phyloP scores from a whole-genome alignment of 148 eudicot genomes.

The Chenopodium suecicum region DNA sequence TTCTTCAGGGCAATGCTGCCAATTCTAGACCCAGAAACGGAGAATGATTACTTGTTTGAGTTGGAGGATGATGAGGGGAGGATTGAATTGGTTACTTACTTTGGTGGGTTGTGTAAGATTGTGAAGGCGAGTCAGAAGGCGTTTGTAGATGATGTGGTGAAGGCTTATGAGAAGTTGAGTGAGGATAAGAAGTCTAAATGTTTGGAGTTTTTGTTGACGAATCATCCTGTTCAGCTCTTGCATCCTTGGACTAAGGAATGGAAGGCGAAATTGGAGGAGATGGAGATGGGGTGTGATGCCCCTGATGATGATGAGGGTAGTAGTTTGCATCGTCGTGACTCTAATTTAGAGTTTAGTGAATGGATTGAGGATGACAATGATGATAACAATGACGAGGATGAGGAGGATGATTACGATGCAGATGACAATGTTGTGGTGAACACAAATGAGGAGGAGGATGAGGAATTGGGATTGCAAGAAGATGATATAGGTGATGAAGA shows the following conservation, averaged over 20 bases:
- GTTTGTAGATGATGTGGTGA: constrained; percentile 95
- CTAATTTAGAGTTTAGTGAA: constrained; percentile 44
- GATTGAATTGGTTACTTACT: constrained; percentile 73
- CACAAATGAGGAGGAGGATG: constrained; percentile 38
- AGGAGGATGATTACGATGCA: constrained; percentile 15
- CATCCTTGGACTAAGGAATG: constrained; percentile 97
- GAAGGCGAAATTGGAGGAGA: constrained; percentile 93
- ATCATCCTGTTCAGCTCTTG: constrained; percentile 73
- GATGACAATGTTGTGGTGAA: constrained; percentile 46
- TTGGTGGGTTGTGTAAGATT: constrained; percentile 87
- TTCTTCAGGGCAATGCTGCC: constrained; percentile 66
- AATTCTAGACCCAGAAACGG: constrained; percentile 68
- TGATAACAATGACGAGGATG: constrained; percentile 34
- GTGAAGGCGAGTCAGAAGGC: constrained; percentile 73
- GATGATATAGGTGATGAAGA: constrained; percentile 58
- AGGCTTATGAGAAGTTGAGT: constrained; percentile 76
- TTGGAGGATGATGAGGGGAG: constrained; percentile 73
- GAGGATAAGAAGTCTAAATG: constrained; percentile 86
- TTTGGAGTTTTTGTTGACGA: constrained; percentile 68
- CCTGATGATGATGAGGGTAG: constrained; percentile 59
- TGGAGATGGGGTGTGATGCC: constrained; percentile 97
- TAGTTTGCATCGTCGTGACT: neutral
- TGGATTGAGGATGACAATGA: constrained; percentile 72
- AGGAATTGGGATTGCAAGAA: constrained; percentile 45
- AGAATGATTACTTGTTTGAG: constrained; percentile 62